phyloP scores from a whole-genome alignment of 2,329 filamentous ascomycete genomes.

The Aspergillus udagawae region DNA sequence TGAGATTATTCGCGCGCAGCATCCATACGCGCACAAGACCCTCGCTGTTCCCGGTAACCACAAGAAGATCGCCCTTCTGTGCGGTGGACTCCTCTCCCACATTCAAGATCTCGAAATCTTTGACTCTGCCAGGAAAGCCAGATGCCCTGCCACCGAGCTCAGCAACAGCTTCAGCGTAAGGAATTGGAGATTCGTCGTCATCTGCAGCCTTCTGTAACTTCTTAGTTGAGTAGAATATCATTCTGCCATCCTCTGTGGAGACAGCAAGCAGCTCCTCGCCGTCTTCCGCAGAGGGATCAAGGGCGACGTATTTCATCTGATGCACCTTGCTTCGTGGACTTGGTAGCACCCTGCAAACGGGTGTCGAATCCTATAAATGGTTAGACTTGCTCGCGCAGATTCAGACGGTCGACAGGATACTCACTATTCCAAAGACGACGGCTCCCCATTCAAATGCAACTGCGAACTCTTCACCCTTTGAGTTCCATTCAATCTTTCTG shows the following conservation, averaged over 20 bases:
- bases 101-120: conserved; percentile 73
- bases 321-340: conserved; percentile 74
- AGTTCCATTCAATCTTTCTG: conserved; percentile 74
- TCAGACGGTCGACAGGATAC: conserved; percentile 14
- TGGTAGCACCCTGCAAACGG: conserved; percentile 69
- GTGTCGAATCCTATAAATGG: conserved; percentile 61
- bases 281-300: conserved; percentile 41
- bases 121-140: conserved; percentile 69
- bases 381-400: conserved; percentile 12
- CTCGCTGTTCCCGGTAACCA: conserved; percentile 78
- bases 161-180: conserved; percentile 60
- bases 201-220: conserved; percentile 37
- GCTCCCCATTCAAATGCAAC: conserved; percentile 84
- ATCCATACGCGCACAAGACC: conserved; percentile 78
- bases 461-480: conserved; percentile 74
- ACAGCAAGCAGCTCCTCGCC: conserved; percentile 62
- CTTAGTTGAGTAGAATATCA: conserved; percentile 76
- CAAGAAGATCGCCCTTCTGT: conserved; percentile 44
- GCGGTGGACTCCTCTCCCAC: conserved; percentile 34
- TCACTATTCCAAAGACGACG: conserved; percentile 74
- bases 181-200: conserved; percentile 52
- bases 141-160: conserved; percentile 71
- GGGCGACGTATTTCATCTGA: conserved; percentile 66
- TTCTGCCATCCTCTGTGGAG: conserved; percentile 84
- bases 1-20: conserved; percentile 40